phyloP scores from a whole-genome alignment of 2,329 filamentous ascomycete genomes.

The Penicillium vulpinum region DNA sequence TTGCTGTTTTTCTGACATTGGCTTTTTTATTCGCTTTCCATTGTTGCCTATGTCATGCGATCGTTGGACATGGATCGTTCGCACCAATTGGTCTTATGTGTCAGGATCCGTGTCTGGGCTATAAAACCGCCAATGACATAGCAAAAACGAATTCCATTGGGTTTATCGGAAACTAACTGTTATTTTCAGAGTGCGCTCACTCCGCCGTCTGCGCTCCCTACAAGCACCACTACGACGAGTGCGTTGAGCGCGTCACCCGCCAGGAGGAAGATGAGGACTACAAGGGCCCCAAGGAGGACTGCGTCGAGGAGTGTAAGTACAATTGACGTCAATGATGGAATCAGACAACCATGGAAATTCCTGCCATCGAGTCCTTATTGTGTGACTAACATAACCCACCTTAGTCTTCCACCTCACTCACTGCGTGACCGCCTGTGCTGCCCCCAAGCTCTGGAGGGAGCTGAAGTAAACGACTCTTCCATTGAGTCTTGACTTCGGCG shows the following conservation, averaged over 20 bases:
- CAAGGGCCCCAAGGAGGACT: slow-evolving; percentile 83
- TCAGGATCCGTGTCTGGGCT: slow-evolving; percentile 5
- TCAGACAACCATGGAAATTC: neutral
- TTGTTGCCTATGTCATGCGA: slow-evolving; percentile 1
- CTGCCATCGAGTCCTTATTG: neutral
- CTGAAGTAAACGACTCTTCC: slow-evolving; percentile 70
- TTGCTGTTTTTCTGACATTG: slow-evolving; percentile 5
- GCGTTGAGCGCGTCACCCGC: slow-evolving; percentile 84
- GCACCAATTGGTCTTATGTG: slow-evolving; percentile 1
- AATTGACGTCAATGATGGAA: neutral
- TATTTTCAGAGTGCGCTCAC: slow-evolving; percentile 75
- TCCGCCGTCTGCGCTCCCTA: slow-evolving; percentile 78
- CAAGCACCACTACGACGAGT: slow-evolving; percentile 99
- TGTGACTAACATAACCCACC: slow-evolving; percentile 15
- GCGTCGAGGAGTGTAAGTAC: slow-evolving; percentile 95
- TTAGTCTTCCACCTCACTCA: slow-evolving; percentile 97
- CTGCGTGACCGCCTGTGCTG: slow-evolving; percentile 89
- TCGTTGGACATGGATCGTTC: neutral
- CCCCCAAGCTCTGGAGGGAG: slow-evolving; percentile 89
- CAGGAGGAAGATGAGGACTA: slow-evolving; percentile 67
- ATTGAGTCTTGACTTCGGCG: slow-evolving; percentile 12
- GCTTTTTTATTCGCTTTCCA: neutral
- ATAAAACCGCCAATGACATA: slow-evolving; percentile 18
- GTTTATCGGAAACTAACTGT: slow-evolving; percentile 6
- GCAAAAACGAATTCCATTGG: slow-evolving; percentile 4